Evolutionary conservation across 1,139 yeast species (phyloP), one percentile per base, ranked within the genome.

Genomic region (Pichia sp.): DNA sequence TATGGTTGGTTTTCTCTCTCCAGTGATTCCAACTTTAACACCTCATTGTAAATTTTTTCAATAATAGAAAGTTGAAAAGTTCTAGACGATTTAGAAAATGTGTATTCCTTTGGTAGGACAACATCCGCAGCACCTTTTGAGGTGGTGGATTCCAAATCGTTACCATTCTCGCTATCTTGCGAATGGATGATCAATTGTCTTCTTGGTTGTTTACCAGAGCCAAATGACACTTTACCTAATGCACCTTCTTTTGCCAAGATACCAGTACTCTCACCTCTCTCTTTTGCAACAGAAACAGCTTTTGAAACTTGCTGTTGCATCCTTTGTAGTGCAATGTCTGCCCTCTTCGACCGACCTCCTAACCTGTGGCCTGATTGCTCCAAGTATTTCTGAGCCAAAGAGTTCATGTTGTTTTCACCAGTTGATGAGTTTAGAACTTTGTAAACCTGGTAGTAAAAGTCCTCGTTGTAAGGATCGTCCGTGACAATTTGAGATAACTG

Each of bases 251-350:
- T 84, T 51, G 85, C 84, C 60, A 81, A 77, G 42, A 66, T 62
- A 54, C 70, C 69, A 65, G 80, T 78, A 75, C 85, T 87, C 61
- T 95, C 93, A 65, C 84, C 80, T 68, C 89, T 82, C 66, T 90
- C 96, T 68, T 90, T 88, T 42, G 97, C 97, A 52, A 90, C 95
- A 49, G 95, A 88, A 26, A 93, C 97, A 8, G 98, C 98, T 68
- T 88, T 88, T 69, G 92, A 96, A 55, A 95, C 97, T 73, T 93
- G 98, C 68, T 92, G 97, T 74, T 93, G 98, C 97, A 93, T 92
- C 77, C 97, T 85, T 73, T 89, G 97, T 65, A 92, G 78, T 0
- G 97, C 97, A 62, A 92, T 87, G 70, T 90, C 97, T n/a, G 95
- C 93, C 67, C 96, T 79, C 74, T 88, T 85, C 64, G 82, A 80